These are phyloP conservation scores for Zymoseptoria crescenta DNA, from an alignment of 2,329 filamentous ascomycete species.

Conservation along the genomic window DNA sequence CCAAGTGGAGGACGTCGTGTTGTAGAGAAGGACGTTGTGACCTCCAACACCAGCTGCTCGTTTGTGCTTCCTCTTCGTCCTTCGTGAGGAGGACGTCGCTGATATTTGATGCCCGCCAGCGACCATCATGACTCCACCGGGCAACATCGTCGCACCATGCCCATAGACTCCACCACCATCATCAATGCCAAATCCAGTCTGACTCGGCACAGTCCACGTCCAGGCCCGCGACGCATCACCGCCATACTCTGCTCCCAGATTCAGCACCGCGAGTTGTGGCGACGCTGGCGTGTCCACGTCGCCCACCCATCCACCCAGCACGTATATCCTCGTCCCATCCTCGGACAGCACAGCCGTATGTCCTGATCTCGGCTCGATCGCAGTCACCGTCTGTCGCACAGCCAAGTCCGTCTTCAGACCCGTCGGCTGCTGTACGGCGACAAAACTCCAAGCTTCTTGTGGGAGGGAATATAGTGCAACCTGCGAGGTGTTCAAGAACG, in stretches of 20 bases:
- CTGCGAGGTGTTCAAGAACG: constrained; percentile 92
- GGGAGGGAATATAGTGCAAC: constrained; percentile 81
- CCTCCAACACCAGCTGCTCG: constrained; percentile 24
- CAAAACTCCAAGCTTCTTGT: constrained; percentile 77
- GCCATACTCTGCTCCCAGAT: constrained; percentile 67
- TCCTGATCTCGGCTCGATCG: constrained; percentile 74
- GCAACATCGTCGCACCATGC: constrained; percentile 54
- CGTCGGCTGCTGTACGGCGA: constrained; percentile 51
- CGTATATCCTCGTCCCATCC: constrained; percentile 67
- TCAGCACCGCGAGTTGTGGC: constrained; percentile 71
- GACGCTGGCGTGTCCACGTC: constrained; percentile 65
- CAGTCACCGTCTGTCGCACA: constrained; percentile 33
- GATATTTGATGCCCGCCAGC: constrained; percentile 51
- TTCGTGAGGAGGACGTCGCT: constrained; percentile 26
- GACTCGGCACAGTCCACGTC: constrained; percentile 59
- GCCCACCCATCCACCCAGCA: constrained; percentile 90
- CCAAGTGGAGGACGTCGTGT: constrained; percentile 55
- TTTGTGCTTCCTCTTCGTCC: constrained; percentile 31
- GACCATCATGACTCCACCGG: constrained; percentile 55
- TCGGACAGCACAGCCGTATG: constrained; percentile 76
- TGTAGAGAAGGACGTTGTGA: constrained; percentile 47
- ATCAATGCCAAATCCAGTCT: constrained; percentile 37
- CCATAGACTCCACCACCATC: constrained; percentile 49
- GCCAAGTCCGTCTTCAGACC: constrained; percentile 49
- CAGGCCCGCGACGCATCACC: constrained; percentile 46